Evolutionary conservation across 2,329 filamentous ascomycete genomes (phyloP).

Genomic region (Talaromyces pinophilus): DNA sequence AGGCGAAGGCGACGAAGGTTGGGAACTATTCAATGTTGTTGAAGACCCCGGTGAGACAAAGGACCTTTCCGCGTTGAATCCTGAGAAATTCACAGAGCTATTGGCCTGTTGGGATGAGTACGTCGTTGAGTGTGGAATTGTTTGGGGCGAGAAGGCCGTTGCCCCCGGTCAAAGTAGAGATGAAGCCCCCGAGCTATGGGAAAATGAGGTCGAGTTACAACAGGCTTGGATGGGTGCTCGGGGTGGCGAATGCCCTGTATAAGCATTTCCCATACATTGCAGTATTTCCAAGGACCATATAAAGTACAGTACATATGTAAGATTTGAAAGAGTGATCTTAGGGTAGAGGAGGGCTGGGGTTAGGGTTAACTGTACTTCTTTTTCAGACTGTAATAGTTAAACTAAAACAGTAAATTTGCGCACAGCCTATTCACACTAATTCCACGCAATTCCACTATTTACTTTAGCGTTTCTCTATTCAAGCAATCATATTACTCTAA

Average conservation of each 20-base stretch:
- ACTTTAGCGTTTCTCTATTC: too few relatives aligned
- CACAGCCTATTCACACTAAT: too few relatives aligned
- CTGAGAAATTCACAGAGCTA: slow-evolving; percentile 14
- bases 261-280: too few relatives aligned
- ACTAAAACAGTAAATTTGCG: too few relatives aligned
- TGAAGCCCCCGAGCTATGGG: background rate
- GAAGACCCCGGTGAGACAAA: slow-evolving; percentile 13
- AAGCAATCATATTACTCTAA: too few relatives aligned
- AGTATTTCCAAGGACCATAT: too few relatives aligned
- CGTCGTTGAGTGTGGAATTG: slow-evolving; percentile 23
- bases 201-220: slow-evolving; percentile 6
- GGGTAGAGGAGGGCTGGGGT: too few relatives aligned
- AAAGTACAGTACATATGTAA: too few relatives aligned
- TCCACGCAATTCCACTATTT: too few relatives aligned
- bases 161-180: background rate
- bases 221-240: slow-evolving; percentile 6
- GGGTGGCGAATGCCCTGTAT: slow-evolving; percentile 1
- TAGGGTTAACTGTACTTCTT: too few relatives aligned
- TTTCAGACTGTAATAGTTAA: too few relatives aligned
- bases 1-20: slow-evolving; percentile 27
- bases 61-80: background rate
- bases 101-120: slow-evolving; percentile 24
- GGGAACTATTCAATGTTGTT: slow-evolving; percentile 25
- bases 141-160: slow-evolving; percentile 7
- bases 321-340: too few relatives aligned